These are phyloP conservation scores for Chenopodium album DNA, from an alignment of 148 eudicot genomes.

Conservation along the genomic window DNA sequence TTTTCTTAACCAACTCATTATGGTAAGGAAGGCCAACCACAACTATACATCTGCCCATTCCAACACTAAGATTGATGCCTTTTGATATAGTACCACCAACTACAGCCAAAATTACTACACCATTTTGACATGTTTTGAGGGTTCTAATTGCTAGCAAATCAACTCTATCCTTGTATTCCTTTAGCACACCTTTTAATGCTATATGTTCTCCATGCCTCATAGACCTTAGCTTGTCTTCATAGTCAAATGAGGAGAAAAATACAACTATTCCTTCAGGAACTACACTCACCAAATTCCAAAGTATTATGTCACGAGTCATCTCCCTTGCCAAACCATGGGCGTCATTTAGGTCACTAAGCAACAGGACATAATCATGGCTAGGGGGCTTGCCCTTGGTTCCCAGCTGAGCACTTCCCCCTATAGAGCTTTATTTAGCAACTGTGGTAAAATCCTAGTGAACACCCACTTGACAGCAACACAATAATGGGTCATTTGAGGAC, in stretches of 20 bases:
- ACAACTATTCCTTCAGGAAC: slow-evolving; percentile 83
- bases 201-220: slow-evolving; percentile 77
- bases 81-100: slow-evolving; percentile 97
- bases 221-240: slow-evolving; percentile 54
- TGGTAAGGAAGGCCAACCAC: slow-evolving; percentile 97
- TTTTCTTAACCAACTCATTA: slow-evolving; percentile 70
- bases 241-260: slow-evolving; percentile 93
- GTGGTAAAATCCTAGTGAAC: too few relatives aligned
- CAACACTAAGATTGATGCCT: slow-evolving; percentile 95
- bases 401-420: too few relatives aligned
- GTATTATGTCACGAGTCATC: slow-evolving; percentile 18
- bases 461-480: too few relatives aligned
- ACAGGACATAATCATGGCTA: too few relatives aligned
- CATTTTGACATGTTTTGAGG: slow-evolving; percentile 43
- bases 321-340: too few relatives aligned
- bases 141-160: slow-evolving; percentile 30
- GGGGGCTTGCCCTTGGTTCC: too few relatives aligned
- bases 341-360: too few relatives aligned
- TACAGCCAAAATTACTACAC: slow-evolving; percentile 80
- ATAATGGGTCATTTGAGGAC: too few relatives aligned
- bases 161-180: slow-evolving; percentile 71
- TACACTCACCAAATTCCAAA: slow-evolving; percentile 70
- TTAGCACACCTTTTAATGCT: slow-evolving; percentile 62
- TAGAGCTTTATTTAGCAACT: too few relatives aligned
- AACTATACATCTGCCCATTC: slow-evolving; percentile 86